These are phyloP conservation scores for Oxalis stricta DNA, from an alignment of 441 rosid genomes.

Conservation along the genomic window DNA sequence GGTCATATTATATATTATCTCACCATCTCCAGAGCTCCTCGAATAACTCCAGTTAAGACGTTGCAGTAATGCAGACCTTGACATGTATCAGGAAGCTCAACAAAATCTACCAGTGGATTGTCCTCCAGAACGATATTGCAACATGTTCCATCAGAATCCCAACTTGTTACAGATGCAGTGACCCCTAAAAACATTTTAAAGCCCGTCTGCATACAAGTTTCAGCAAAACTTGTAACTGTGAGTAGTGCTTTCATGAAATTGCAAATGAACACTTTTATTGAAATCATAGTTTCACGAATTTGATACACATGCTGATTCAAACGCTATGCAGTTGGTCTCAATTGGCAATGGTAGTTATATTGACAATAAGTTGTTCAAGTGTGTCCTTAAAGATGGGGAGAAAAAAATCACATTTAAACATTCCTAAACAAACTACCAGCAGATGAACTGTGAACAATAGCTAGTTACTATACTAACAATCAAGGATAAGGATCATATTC, in stretches of 20 bases:
- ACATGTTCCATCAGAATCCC: conserved; percentile 84
- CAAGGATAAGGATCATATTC: not conserved
- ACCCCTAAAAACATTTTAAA: conserved; percentile 93
- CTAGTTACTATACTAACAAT: not conserved
- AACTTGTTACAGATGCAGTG: conserved; percentile 69
- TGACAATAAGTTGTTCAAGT: too few species aligned
- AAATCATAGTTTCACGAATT: not conserved
- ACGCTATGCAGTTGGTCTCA: too few species aligned
- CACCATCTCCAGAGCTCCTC: conserved; percentile 94
- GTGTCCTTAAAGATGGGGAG: too few species aligned
- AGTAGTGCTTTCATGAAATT: conserved; percentile 3
- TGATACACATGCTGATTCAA: not conserved
- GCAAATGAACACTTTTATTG: not conserved
- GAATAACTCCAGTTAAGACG: conserved; percentile 75
- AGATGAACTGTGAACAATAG: not conserved
- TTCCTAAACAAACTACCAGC: too few species aligned
- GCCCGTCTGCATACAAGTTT: conserved; percentile 48
- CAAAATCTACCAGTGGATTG: conserved; percentile 81
- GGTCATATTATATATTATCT: too few species aligned
- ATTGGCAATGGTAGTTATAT: too few species aligned
- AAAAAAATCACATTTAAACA: too few species aligned
- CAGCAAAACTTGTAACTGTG: conserved; percentile 3
- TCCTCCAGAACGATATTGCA: conserved; percentile 75
- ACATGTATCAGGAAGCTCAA: conserved; percentile 81
- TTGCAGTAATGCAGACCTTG: conserved; percentile 91